Evolutionary conservation across 345 rosid species (phyloP).

Genomic region (Salix dunnii): DNA sequence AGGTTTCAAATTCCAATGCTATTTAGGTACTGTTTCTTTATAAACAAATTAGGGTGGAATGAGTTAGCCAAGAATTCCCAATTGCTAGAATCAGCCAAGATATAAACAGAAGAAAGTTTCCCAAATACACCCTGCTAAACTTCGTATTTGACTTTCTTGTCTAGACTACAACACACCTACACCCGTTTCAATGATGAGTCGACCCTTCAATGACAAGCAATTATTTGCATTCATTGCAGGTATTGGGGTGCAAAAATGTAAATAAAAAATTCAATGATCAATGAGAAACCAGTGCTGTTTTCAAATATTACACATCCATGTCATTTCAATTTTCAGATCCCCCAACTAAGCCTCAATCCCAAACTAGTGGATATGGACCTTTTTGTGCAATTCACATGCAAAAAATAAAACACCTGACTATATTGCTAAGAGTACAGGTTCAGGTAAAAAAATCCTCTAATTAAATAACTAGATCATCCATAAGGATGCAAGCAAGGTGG

Average conservation of each 20-base stretch:
- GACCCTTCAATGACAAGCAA: not conserved
- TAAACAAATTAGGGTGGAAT: not conserved
- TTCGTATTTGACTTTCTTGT: not conserved
- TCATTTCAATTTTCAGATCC: not conserved
- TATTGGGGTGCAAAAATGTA: not conserved
- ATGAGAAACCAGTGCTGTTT: not conserved
- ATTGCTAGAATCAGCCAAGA: not conserved
- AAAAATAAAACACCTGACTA: not conserved
- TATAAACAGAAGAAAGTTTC: not conserved
- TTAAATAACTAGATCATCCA: not conserved
- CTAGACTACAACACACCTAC: not conserved
- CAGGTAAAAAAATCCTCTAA: not conserved
- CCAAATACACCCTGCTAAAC: not conserved
- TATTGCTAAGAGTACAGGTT: not conserved
- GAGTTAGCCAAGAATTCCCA: not conserved
- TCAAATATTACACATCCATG: not conserved
- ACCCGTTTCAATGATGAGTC: not conserved
- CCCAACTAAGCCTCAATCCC: not conserved
- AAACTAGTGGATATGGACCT: not conserved
- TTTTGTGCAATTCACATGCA: not conserved
- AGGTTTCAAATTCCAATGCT: not conserved
- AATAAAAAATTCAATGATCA: not conserved
- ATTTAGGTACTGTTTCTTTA: not conserved
- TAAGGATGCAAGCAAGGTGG: not conserved
- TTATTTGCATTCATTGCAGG: not conserved